A percentile compares a stretch with the other conserved stretches of the same genome.
Evolutionary conservation across 2,329 filamentous ascomycete genomes (phyloP).

Genomic region (Xylariaceae sp.): DNA sequence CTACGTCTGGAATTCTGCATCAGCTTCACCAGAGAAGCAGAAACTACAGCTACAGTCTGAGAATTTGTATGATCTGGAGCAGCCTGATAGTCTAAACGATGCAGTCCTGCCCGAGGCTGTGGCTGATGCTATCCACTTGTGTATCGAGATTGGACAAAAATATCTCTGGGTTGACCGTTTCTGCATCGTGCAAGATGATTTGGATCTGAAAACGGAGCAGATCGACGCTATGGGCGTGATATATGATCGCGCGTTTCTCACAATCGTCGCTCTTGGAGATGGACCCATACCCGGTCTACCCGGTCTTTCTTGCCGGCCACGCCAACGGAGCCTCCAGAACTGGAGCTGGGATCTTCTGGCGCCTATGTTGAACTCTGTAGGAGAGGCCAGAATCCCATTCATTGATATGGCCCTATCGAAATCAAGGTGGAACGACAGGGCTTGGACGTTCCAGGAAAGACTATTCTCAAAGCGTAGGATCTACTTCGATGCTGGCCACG

Average conservation of each 20-base stretch:
- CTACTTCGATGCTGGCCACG: neutral
- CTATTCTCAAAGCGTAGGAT: neutral
- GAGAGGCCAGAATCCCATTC: neutral
- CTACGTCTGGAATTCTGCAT: conserved; percentile 18
- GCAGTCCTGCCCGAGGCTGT: conserved; percentile 9
- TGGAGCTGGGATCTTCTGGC: conserved; percentile 7
- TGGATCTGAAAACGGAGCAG: conserved; percentile 6
- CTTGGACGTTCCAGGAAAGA: neutral
- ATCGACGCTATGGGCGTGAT: conserved; percentile 18
- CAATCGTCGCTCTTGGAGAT: conserved; percentile 11
- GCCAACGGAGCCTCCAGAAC: neutral
- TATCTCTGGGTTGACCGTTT: conserved; percentile 24
- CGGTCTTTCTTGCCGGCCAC: conserved; percentile 5
- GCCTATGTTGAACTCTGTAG: conserved; percentile 3
- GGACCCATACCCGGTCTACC: conserved; percentile 6
- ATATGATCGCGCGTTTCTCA: conserved; percentile 14
- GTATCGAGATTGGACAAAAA: conserved; percentile 4
- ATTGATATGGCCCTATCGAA: conserved; percentile 6
- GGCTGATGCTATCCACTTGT: conserved; percentile 13
- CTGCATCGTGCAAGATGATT: conserved; percentile 20
- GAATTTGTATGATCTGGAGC: conserved; percentile 1
- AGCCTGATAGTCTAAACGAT: neutral
- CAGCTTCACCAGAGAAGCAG: conserved; percentile 7
- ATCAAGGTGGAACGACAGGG: neutral
- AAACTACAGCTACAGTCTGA: neutral